phyloP scores from a whole-genome alignment of 768 basidiomycete genomes.

The Auricularia cornea region DNA sequence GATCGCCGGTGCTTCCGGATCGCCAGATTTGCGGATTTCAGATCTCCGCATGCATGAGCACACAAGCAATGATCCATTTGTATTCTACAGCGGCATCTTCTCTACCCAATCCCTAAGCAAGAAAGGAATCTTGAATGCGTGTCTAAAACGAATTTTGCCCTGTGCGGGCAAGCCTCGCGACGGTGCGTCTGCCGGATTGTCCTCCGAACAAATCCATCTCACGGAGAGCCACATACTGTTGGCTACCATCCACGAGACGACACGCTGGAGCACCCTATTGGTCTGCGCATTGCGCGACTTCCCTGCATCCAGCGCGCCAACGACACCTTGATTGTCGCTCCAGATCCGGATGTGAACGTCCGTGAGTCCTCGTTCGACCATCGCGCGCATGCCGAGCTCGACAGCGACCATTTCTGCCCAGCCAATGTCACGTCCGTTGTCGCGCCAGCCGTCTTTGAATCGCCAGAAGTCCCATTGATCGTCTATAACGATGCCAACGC shows the following conservation, averaged over 20 bases:
- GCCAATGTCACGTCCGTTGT: slow-evolving; percentile 25
- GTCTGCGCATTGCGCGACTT: too few relatives aligned
- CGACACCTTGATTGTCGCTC: slow-evolving; percentile 36
- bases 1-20: neutral
- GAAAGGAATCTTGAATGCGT: neutral
- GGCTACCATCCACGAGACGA: slow-evolving; percentile 16
- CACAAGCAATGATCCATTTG: too few relatives aligned
- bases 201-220: slow-evolving; percentile 23
- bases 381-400: slow-evolving; percentile 30
- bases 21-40: neutral
- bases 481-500: slow-evolving; percentile 32
- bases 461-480: slow-evolving; percentile 34
- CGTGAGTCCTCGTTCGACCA: slow-evolving; percentile 17
- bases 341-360: slow-evolving; percentile 23
- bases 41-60: too few relatives aligned
- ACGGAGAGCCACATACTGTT: slow-evolving; percentile 19
- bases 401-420: slow-evolving; percentile 41
- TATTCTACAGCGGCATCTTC: too few relatives aligned
- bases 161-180: slow-evolving; percentile 15
- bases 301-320: slow-evolving; percentile 25
- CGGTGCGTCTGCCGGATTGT: slow-evolving; percentile 28
- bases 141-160: neutral
- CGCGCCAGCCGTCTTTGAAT: slow-evolving; percentile 24
- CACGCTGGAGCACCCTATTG: slow-evolving; percentile 23
- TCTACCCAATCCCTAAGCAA: neutral